Conservation (phyloP, 1,284 basidiomycete species). For the Ceratobasidium papillatum region DNA sequence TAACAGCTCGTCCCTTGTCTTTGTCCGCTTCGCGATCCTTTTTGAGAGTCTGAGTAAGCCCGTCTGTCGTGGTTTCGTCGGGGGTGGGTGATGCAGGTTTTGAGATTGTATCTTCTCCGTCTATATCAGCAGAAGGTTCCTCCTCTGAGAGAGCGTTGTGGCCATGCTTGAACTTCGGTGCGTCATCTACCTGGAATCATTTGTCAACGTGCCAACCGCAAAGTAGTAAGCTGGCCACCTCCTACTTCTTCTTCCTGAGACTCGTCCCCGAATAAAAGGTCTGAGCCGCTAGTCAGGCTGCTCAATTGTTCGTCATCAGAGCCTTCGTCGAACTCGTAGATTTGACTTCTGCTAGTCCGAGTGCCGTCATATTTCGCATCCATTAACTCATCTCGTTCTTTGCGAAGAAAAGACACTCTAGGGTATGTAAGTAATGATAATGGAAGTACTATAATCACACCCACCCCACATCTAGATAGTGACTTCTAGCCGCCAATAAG, state of each 20-base stretch:
- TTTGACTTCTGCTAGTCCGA: slow-evolving; percentile 67
- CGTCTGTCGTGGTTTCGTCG: slow-evolving; percentile 51
- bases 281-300: slow-evolving; percentile 36
- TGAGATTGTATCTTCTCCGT: slow-evolving; percentile 57
- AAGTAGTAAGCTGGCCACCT: not conserved
- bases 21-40: slow-evolving; percentile 68
- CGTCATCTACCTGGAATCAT: slow-evolving; percentile 49
- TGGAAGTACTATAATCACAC: slow-evolving; percentile 47
- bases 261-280: slow-evolving; percentile 70
- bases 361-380: slow-evolving; percentile 81
- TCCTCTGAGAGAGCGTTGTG: slow-evolving; percentile 48
- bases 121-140: slow-evolving; percentile 55
- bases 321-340: slow-evolving; percentile 54
- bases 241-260: slow-evolving; percentile 53
- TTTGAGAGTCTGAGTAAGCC: slow-evolving; percentile 63
- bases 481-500: slow-evolving; percentile 63
- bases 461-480: slow-evolving; percentile 86
- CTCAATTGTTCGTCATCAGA: slow-evolving; percentile 46
- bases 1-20: slow-evolving; percentile 79
- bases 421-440: slow-evolving; percentile 28
- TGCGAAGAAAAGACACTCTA: slow-evolving; percentile 75
- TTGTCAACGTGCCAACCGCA: not conserved
- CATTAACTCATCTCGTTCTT: slow-evolving; percentile 65
- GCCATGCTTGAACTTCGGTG: slow-evolving; percentile 55
- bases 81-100: slow-evolving; percentile 54